Conservation (phyloP, 257 asterid species). For the Anisodus tanguticus region DNA sequence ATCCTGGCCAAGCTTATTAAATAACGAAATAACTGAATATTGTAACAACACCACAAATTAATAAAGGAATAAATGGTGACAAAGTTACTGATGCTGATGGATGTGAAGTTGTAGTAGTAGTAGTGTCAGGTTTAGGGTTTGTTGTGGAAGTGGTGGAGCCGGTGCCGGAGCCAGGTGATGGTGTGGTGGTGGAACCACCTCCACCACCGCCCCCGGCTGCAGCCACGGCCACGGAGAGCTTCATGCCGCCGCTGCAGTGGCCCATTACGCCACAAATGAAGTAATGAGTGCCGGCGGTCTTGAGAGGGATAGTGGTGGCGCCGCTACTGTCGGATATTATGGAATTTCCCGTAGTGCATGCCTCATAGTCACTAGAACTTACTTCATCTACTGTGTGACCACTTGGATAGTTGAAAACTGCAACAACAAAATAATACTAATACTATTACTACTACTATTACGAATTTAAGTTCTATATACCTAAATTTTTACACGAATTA, state of each 20-base stretch:
- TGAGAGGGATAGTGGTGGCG: conserved; percentile 66
- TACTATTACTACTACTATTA: not conserved
- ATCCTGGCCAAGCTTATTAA: not conserved
- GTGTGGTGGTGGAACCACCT: conserved; percentile 30
- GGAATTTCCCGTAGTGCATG: conserved; percentile 68
- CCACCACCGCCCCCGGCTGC: conserved; percentile 30
- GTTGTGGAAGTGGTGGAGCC: not conserved
- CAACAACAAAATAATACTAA: not conserved
- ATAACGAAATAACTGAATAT: conserved; percentile 2
- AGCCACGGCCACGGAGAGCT: conserved; percentile 54
- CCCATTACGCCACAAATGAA: conserved; percentile 64
- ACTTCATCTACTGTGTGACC: conserved; percentile 89
- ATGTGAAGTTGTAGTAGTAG: conserved; percentile 38
- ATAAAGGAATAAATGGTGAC: conserved; percentile 19
- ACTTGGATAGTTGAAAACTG: conserved; percentile 74
- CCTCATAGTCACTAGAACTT: conserved; percentile 51
- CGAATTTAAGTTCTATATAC: not conserved
- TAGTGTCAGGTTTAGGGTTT: not conserved
- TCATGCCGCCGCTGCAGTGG: conserved; percentile 77
- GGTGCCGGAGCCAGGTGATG: conserved; percentile 31
- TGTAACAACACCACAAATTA: conserved; percentile 11
- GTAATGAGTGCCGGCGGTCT: conserved; percentile 61
- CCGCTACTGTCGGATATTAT: conserved; percentile 75
- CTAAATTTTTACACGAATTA: not conserved
- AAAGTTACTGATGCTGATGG: conserved; percentile 14